Base-by-base conservation (phyloP, 805 yeast species). In the Metschnikowia noctiluminum region DNA sequence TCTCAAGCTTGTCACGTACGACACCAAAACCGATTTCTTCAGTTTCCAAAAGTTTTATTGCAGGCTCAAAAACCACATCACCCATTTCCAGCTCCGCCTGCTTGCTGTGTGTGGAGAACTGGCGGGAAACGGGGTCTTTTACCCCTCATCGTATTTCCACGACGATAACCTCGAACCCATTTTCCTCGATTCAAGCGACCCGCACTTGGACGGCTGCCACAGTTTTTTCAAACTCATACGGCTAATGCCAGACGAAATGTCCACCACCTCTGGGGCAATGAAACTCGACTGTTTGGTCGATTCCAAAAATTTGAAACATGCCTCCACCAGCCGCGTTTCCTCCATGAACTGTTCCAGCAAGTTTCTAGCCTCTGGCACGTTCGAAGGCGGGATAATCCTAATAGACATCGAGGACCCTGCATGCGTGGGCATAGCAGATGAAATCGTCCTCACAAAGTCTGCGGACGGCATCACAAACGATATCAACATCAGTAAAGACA, bases 1-100 rank as follows among this genome's bases (percentile, higher is more conserved):
- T 16, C 39, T 60, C 10, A 59, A 54, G 51, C 50, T 63, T 39
- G 35, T 46, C 11, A 40, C 47, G 0, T 60, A 53, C 52, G 43
- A 53, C 31, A 50, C 61, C 10, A 60, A 55, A 31, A 67, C 74
- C 8, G 71, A 73, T 35, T 69, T 74, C 44, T 75, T 59, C 53
- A 59, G 57, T 49, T 73, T 71, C 52, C 62, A 69, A 34, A 65
- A 63, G 44, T 76, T 72, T 53, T 75, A 62, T 62, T 61, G 72
- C 49, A 62, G 65, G 50, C 70, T 82, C 8, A 73, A 71, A 44
- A 78, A 82, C 6, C 74, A 71, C 52, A 65, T 80, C 11, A 73
- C 76, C 15, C 86, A 82, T 65, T 80, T 81, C 60, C 86, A 81
- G 62, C 65, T 82, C 32, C 63, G 86, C 13, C 75, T 79, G 48